Evolutionary conservation across 164 flowering plant species (phyloP), one percentile per base, ranked within the genome.

Genomic region (Berberis thunbergii): DNA sequence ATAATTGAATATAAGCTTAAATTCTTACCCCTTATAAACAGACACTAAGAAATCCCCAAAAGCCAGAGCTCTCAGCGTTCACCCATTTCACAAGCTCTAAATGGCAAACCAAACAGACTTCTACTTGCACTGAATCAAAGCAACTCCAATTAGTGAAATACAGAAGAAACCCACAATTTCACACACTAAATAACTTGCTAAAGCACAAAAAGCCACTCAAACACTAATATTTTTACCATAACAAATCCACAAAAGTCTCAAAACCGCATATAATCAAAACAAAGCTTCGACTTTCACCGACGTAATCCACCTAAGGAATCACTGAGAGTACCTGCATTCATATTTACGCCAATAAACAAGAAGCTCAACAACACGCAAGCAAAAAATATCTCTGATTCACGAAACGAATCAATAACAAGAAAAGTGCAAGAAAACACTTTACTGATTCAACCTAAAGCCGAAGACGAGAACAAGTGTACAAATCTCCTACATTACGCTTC

Each of bases 231-330:
- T 57, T 43, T 48, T 48, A 6, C 7, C 50, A 6, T 48, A 48
- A 7, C 10, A 45, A 46, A 43, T 10, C 54, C 12, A 41, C 2
- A 2, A 61, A 61, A 61, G 70, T 55, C 41, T 40, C 54, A 26
- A 54, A 62, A 57, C 61, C 9, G 46, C 61, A 42, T 43, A 41
- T 48, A 73, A 58, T 53, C 46, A 13, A 43, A 49, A 56, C 56
- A 62, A 69, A 66, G 48, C 9, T 43, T 60, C 4, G 46, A 43
- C 13, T 61, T 70, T 64, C 0, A 43, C 61, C 12, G 44, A 45
- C 45, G 9, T 52, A 66, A 76, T 73, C 79, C 70, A 76, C 69
- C 77, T 45, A 77, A 77, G 71, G 80, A 73, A 77, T 73, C 72
- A 58, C 11, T 3, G 43, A 57, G 66, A 66, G 44, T 54, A 61